Base-by-base conservation (phyloP, 2,329 filamentous ascomycete species). In the Neoscytalidium dimidiatum region DNA sequence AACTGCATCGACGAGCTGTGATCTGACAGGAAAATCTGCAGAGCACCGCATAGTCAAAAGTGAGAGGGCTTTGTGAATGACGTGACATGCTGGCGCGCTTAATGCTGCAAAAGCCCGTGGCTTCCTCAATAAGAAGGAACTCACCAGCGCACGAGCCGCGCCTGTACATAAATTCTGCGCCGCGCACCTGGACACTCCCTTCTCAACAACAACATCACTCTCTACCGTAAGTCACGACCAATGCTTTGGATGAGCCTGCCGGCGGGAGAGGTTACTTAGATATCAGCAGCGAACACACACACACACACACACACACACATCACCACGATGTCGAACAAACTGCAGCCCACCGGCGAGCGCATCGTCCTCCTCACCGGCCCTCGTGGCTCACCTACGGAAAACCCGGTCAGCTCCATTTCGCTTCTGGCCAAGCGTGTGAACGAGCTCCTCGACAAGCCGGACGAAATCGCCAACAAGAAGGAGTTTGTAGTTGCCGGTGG, bases 401-500 rank as follows among this genome's bases (percentile, higher is more conserved):
- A 56, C 38, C 11, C 19, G 49, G 19, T 8, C 26, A 46, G 61
- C 38, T 64, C 61, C 7, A n/a, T 64, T 6, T 6, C 29, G 5
- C 49, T 28, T 8, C 19, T 64, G 3, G 53, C 49, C 33, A 70
- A 74, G 26, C 38, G 62, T 13, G 23, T 46, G 6, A 44, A 65
- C 13, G 35, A 46, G 9, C 71, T 68, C 29, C 67, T 74, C 4
- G 52, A 66, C 4, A 67, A 64, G 21, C n/a, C 58, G 2, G 52
- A 66, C 13, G 21, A 11, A 1, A 46, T 67, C 6, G 31, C 43
- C 31, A 35, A 46, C 9, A 64, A 66, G 0, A 73, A 65, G 2
- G 74, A 73, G 62, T 52, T 75, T 4, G 72, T 75, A 46, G 60
- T 76, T 19, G 29, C 71, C 1, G 74, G 74, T 6, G 67, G 70